Percentiles rank a stretch among this genome's conserved stretches.
These are phyloP conservation scores for Heliocybe sulcata DNA, from an alignment of 1,284 basidiomycete genomes.

Conservation along the genomic window DNA sequence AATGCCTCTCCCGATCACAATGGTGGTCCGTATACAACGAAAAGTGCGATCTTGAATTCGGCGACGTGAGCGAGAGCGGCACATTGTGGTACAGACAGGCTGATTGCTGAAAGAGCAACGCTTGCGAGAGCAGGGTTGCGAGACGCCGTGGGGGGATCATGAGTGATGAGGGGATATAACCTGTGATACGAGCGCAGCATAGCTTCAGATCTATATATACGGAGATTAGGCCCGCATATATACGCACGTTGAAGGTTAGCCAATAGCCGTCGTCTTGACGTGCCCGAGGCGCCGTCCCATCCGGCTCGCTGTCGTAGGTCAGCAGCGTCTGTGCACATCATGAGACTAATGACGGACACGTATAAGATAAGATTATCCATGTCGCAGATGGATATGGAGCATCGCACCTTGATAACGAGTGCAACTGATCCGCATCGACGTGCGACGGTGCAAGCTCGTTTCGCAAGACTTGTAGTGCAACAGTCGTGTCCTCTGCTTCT, in stretches of 20 bases:
- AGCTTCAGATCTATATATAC: constrained; percentile 1
- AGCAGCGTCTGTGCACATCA: constrained; percentile 84
- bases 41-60: constrained; percentile 44
- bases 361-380: not conserved
- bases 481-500: constrained; percentile 75
- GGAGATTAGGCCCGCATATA: constrained; percentile 17
- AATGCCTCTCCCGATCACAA: constrained; percentile 66
- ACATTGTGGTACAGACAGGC: constrained; percentile 80
- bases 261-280: constrained; percentile 74
- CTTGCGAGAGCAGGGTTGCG: constrained; percentile 81
- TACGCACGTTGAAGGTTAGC: constrained; percentile 74
- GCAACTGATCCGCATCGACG: constrained; percentile 71
- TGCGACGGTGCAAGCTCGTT: constrained; percentile 81
- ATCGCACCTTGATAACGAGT: constrained; percentile 76
- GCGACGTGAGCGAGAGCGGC: constrained; percentile 20
- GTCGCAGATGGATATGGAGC: not conserved
- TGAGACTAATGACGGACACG: constrained; percentile 42
- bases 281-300: constrained; percentile 87
- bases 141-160: constrained; percentile 93
- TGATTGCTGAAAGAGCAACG: constrained; percentile 72
- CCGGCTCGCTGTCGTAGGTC: constrained; percentile 77
- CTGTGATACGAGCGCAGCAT: constrained; percentile 30
- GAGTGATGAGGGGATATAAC: constrained; percentile 79
- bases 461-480: constrained; percentile 81
- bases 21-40: constrained; percentile 85